Evolutionary conservation across 2,329 filamentous ascomycete genomes (phyloP), one percentile per base, ranked within the genome.

Genomic region (Aspergillus versicolor): DNA sequence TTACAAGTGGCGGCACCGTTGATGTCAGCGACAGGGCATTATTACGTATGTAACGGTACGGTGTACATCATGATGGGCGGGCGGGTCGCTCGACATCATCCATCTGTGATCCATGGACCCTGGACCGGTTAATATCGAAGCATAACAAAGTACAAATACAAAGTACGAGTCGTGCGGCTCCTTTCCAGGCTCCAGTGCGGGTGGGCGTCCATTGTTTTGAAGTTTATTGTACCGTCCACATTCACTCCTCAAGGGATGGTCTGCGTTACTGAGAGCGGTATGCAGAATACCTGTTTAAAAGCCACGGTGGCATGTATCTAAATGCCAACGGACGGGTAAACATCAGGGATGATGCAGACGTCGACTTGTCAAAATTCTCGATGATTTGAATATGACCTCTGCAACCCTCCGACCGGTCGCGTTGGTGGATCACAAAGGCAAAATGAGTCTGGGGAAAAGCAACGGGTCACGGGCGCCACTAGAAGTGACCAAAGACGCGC

Each of bases 381-480:
- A 30, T 47, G 43, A 53, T 40, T 21, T 17, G 32, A 30, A 54
- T 54, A 54, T 54, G 52, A 54, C 52, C 34, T 48, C 37, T 49
- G 27, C 46, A 22, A 27, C 3, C 19, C 17, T 8, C 24, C 6
- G 27, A 49, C 22, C 34, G 34, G 41, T 48, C 50, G 52, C 49
- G 50, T 61, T 38, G 56, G 62, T 64, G 62, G 61, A 64, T 64
- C 62, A 60, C 44, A 58, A 56, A 53, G 37, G 46, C 54, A 58
- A 32, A 53, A 34, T 38, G 21, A 40, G 32, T 64, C 61, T 63
- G 57, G 61, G 62, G 62, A 61, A 57, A 44, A 49, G 45, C 30
- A 53, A 42, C 21, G 32, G 44, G 3, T 21, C n/a, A 19, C n/a
- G 27, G 49, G 19, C 30, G 34, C 41, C 47, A 47, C 54, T 45